These are phyloP conservation scores for Oldenlandia corymbosa DNA, from an alignment of 257 asterid genomes.

Conservation along the genomic window DNA sequence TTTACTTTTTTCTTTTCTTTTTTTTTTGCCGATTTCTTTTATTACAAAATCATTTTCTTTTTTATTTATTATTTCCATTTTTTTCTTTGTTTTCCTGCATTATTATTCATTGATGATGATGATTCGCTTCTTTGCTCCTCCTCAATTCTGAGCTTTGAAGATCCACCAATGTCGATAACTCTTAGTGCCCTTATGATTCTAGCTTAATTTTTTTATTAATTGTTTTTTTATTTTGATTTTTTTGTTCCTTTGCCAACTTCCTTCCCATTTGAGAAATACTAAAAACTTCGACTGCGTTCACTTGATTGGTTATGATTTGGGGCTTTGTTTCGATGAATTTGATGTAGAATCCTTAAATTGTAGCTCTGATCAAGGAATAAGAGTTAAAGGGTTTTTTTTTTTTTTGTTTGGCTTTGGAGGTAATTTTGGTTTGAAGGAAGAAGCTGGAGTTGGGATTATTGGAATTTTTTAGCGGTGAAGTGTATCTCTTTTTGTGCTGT, in stretches of 20 bases:
- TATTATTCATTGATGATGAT: conserved; percentile 14
- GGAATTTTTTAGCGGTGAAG: conserved; percentile 2
- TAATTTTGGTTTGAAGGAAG: neutral
- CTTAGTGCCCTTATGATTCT: conserved; percentile 1
- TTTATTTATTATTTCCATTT: conserved; percentile 1
- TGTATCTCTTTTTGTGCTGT: neutral
- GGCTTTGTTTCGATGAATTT: conserved; percentile 3
- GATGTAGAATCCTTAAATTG: conserved; percentile 7
- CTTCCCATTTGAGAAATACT: neutral
- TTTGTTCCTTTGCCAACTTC: neutral
- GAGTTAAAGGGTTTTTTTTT: neutral
- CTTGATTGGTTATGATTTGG: conserved; percentile 10
- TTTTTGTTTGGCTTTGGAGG: neutral
- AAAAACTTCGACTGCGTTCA: neutral
- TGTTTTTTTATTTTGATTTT: neutral
- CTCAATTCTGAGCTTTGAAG: conserved; percentile 11
- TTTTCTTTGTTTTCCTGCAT: neutral
- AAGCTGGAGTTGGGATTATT: conserved; percentile 4
- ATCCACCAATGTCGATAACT: conserved; percentile 21
- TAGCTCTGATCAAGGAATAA: conserved; percentile 19
- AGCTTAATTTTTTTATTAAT: conserved; percentile 6
- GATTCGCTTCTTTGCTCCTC: conserved; percentile 13
- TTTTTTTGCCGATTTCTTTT: too few species aligned
- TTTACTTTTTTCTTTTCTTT: neutral
- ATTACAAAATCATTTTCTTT: too few species aligned